Evolutionary conservation across 2,329 filamentous ascomycete genomes (phyloP).

Genomic region (Colletotrichum euphorbiae): DNA sequence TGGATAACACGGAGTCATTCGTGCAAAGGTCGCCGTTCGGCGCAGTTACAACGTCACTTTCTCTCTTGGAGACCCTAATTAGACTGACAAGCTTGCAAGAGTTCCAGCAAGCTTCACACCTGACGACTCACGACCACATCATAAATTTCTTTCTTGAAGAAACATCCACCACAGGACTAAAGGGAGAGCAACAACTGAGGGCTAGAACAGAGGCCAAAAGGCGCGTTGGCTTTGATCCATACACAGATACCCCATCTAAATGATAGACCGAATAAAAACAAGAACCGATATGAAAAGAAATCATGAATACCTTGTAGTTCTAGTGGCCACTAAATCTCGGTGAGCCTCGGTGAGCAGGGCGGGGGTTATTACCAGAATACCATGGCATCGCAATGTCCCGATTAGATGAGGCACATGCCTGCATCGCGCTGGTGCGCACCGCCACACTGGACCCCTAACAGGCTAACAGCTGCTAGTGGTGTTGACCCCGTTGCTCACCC

Average conservation of each 20-base stretch:
- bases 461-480: neutral
- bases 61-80: slow-evolving; percentile 88
- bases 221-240: slow-evolving; percentile 68
- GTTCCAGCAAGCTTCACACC: slow-evolving; percentile 88
- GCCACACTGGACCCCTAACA: neutral
- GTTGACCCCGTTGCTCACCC: slow-evolving; percentile 15
- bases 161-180: slow-evolving; percentile 63
- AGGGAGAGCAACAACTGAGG: slow-evolving; percentile 58
- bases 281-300: neutral
- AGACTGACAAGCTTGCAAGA: slow-evolving; percentile 89
- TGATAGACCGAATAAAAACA: slow-evolving; percentile 6
- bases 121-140: slow-evolving; percentile 91
- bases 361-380: neutral
- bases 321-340: neutral
- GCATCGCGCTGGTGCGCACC: neutral
- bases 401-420: neutral
- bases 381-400: neutral
- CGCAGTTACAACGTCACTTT: slow-evolving; percentile 68
- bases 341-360: neutral
- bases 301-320: neutral
- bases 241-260: slow-evolving; percentile 55
- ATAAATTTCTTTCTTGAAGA: slow-evolving; percentile 86
- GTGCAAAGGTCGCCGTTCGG: slow-evolving; percentile 61
- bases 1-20: slow-evolving; percentile 45
- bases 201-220: slow-evolving; percentile 59